phyloP scores from a whole-genome alignment of 1,284 basidiomycete species.

The Leccinum angustisporum region DNA sequence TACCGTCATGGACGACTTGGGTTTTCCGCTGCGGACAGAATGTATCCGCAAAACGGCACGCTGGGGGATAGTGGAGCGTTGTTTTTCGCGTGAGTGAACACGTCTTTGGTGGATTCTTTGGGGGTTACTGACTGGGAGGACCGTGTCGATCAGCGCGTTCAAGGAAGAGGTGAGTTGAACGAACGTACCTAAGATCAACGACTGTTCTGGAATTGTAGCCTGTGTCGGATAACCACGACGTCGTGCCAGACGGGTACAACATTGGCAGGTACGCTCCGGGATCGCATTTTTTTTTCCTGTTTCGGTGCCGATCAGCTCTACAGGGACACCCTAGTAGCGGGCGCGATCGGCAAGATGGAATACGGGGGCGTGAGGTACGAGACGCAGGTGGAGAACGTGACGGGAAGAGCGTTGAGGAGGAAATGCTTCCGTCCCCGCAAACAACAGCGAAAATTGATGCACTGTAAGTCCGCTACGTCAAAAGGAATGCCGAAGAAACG shows the following conservation, averaged over 20 bases:
- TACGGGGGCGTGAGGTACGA: conserved; percentile 49
- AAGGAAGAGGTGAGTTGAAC: conserved; percentile 48
- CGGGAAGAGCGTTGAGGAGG: conserved; percentile 9
- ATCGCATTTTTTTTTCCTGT: not conserved
- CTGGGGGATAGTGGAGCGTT: conserved; percentile 55
- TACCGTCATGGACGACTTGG: not conserved
- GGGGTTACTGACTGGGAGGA: not conserved
- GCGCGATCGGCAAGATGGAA: conserved; percentile 43
- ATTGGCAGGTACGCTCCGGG: conserved; percentile 40
- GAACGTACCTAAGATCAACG: not conserved
- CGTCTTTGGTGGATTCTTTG: not conserved
- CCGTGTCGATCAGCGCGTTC: conserved; percentile 46
- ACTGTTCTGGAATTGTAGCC: conserved; percentile 27
- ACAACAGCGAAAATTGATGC: no score
- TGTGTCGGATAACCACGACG: conserved; percentile 45
- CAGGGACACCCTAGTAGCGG: conserved; percentile 45
- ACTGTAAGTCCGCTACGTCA: no score
- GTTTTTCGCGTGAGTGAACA: conserved; percentile 57
- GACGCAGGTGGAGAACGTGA: conserved; percentile 43
- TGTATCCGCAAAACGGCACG: conserved; percentile 61
- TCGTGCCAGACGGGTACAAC: conserved; percentile 56
- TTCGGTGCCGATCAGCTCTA: not conserved
- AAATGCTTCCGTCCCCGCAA: no score
- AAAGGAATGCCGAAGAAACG: no score
- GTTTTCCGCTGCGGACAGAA: conserved; percentile 30